Base-by-base conservation (phyloP, 2,329 filamentous ascomycete genomes). In the Didymella keratinophila region DNA sequence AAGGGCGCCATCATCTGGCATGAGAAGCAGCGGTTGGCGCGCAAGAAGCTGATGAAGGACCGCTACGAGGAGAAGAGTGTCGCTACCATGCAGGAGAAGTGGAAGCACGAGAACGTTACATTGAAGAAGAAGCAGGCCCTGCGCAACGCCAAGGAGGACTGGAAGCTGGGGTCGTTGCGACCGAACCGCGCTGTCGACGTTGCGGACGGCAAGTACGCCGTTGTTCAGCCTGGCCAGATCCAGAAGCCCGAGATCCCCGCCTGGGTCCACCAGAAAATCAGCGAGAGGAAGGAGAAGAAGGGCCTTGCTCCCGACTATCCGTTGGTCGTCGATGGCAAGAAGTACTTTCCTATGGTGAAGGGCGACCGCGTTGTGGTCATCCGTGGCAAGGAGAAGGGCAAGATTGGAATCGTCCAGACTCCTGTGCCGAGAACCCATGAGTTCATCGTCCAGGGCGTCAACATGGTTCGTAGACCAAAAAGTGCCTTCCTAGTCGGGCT, bases 351-450 rank as follows among this genome's bases (percentile, higher is more conserved):
- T 16, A 75, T 83, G 27, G 70, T 74, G 65, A 74, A 76, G 65
- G 87, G 88, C 7, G 95, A 98, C 78, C 86, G 95, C 59, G 93
- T 97, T 30, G 91, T 94, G 52, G 80, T 98, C 58, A 79, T 92
- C 52, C 86, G 89, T 60, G 93, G 94, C 9, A 84, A 84, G 34
- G 90, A 95, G 71, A 90, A 88, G 80, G 93, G 93, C 70, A 91
- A 89, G 80, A 95, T 99, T 77, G 91, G 91, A 49, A 80, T 80
- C n/a, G 86, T 98, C 43, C 76, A 75, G 59, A 75, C 80, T 1
- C 80, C 96, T 44, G 79, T 76, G 12, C 51, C 65, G 1, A 69
- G 77, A 2, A 66, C 64, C 14, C 74, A 76, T 27, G 62, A 67
- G 10, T 68, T 80, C 37, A 58, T 67, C 7, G 58, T 83, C 32